Conservation (phyloP, 2,329 filamentous ascomycete genomes). For the Fusarium mangiferae region DNA sequence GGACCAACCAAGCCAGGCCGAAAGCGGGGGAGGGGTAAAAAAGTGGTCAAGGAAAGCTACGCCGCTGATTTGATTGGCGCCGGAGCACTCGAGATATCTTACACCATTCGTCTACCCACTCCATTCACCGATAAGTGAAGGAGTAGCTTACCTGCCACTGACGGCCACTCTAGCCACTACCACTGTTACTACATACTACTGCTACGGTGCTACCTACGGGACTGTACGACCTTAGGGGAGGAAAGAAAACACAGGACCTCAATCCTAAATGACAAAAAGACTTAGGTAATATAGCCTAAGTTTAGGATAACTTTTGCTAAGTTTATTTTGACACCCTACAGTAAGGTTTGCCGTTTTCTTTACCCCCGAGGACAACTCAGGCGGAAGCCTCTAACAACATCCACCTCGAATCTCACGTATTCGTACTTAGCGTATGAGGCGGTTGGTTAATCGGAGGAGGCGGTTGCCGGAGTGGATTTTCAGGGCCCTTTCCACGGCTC, state of each 20-base stretch:
- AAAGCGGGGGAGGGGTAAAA: constrained; percentile 52
- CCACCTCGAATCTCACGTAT: constrained; percentile 37
- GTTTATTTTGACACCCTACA: too few relatives aligned
- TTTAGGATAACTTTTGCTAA: too few relatives aligned
- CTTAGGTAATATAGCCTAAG: too few relatives aligned
- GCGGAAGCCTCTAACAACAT: constrained; percentile 16
- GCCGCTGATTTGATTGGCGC: constrained; percentile 27
- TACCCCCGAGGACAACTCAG: neutral
- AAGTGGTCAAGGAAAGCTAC: constrained; percentile 19
- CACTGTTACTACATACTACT: neutral
- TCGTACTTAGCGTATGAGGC: constrained; percentile 33
- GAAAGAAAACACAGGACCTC: too few relatives aligned
- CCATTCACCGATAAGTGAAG: neutral
- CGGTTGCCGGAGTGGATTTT: constrained; percentile 43
- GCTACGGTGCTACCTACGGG: neutral
- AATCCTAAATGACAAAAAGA: too few relatives aligned
- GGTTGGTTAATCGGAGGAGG: constrained; percentile 32
- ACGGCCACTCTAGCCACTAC: neutral
- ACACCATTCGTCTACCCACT: constrained; percentile 2
- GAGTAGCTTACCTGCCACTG: neutral
- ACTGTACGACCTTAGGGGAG: neutral
- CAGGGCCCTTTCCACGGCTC: constrained; percentile 31
- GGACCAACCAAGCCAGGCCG: constrained; percentile 40
- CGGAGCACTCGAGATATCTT: neutral
- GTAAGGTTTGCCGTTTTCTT: too few relatives aligned